Evolutionary conservation across 805 yeast genomes (phyloP), one percentile per base, ranked within the genome.

Genomic region (Blastobotrys robertii): DNA sequence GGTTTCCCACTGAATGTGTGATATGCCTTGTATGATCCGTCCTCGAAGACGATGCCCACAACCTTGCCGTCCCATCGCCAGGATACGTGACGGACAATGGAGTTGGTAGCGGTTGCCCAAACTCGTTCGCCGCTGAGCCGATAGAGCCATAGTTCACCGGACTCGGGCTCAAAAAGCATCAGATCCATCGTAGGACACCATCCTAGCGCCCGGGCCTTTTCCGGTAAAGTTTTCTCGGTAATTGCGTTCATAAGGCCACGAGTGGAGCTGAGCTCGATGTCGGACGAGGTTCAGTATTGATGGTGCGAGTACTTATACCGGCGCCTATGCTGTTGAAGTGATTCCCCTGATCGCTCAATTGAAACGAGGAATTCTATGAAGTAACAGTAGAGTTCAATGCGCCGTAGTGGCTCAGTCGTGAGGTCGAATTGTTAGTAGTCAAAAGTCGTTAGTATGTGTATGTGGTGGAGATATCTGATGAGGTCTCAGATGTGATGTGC

Each of bases 121-220:
- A 76, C 73, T 14, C 73, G 51, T 46, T 71, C 73, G 1, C 79
- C 81, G 45, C 70, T 72, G 34, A 69, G 57, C 38, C 84, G 68
- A 49, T 71, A 74, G 8, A 78, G 68, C 64, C 75, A 66, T 4
- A 77, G 57, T 44, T 79, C 82, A 58, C 73, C 60, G 8, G 42
- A 46, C 25, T 56, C 56, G 8, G 76, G 64, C 2, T 40, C 47
- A 33, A 77, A 55, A 5, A 77, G 72, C 30, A 80, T 48, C 29
- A 76, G 64, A 48, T 73, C 73, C 67, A 76, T 69, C 8, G 69
- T 62, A 1, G 81, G 80, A 52, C 78, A 74, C 55, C 57, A 54
- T 28, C 48, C 37, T 13, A 47, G 15, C 13, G 45, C 43, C 68
- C 72, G n/a, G 6, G 45, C 34, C 32, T 45, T 35, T 37, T 46